Evolutionary conservation across 1,139 yeast species (phyloP).

Genomic region (Blastobotrys buckinghamii): DNA sequence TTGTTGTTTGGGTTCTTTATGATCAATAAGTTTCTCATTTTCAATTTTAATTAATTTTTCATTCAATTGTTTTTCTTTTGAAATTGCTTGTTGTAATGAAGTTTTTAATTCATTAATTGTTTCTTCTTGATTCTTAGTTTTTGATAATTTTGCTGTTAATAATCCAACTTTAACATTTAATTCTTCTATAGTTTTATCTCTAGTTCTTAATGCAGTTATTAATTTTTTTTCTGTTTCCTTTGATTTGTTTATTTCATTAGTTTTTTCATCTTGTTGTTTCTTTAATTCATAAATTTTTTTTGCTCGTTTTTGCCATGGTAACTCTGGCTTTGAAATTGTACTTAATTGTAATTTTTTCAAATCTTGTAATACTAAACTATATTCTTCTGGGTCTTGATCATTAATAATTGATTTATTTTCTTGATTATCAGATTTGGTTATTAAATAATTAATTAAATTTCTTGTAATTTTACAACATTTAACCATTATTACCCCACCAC

Average conservation of each 20-base stretch:
- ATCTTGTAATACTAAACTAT: neutral
- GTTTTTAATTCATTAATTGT: conserved; percentile 29
- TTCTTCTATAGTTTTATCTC: conserved; percentile 40
- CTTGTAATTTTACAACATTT: neutral
- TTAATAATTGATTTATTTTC: conserved; percentile 2
- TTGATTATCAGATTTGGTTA: conserved; percentile 3
- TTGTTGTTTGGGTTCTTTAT: conserved; percentile 1
- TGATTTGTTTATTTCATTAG: conserved; percentile 22
- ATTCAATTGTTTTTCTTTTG: conserved; percentile 23
- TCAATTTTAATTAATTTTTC: conserved; percentile 20
- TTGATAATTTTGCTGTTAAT: conserved; percentile 40
- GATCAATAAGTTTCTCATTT: conserved; percentile 8
- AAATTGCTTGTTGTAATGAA: conserved; percentile 26
- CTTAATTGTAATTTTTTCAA: conserved; percentile 5
- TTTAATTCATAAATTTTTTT: conserved; percentile 16
- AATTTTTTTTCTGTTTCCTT: conserved; percentile 23
- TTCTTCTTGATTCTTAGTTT: conserved; percentile 34
- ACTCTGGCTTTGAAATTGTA: neutral
- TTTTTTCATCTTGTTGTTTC: conserved; percentile 16
- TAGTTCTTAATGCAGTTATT: conserved; percentile 26
- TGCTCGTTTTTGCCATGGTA: conserved; percentile 24
- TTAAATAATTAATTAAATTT: conserved; percentile 6
- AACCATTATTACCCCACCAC: neutral
- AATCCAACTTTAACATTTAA: conserved; percentile 41
- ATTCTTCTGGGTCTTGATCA: neutral